Evolutionary conservation across 495 filamentous ascomycete genomes (phyloP), one percentile per base, ranked within the genome.

Genomic region (Penicillium antarcticum): DNA sequence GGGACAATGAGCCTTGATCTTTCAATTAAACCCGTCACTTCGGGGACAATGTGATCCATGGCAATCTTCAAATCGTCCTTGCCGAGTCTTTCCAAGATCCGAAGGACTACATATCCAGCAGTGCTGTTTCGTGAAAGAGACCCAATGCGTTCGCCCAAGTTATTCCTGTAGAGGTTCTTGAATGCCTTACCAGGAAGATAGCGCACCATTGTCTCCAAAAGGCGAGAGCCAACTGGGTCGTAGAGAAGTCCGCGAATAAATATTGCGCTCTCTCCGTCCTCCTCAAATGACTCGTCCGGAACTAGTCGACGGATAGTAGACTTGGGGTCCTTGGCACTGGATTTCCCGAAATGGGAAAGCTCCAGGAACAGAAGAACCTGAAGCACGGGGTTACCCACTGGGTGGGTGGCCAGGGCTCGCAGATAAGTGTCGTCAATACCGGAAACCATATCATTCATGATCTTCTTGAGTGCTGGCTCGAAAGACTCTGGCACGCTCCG

Each of bases 231-330:
- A 19, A 97, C 82, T 0, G 87, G 72, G 61, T 96, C 89, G 62
- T 97, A 97, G 18, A 97, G 67, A 55, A 97, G 78, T 32, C 87
- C 84, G 55, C 88, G 88, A 65, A 97, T 81, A 63, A 97, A 97
- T 8, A 72, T 70, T 24, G 77, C 76, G 44, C 77, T 84, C 52
- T 82, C 80, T 2, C 76, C 80, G 5, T 74, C 81, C 51, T 82
- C 78, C 23, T 72, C 72, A 13, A 82, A 73, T 6, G 81, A 70
- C 51, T 87, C 81, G 56, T 88, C 86, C 0, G 85, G 84, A 7
- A 89, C 70, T 8, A 90, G 68, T 52, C 77, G 74, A 24, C 73
- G 77, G 10, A 86, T 75, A 31, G 87, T 76, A 1, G 84, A 87
- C 10, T 68, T 70, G 6, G 73, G 44, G 53, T 88, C 81, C 53